Evolutionary conservation across 2,329 filamentous ascomycete species (phyloP), one percentile per base, ranked within the genome.

Genomic region (Fusarium fujikuroi): DNA sequence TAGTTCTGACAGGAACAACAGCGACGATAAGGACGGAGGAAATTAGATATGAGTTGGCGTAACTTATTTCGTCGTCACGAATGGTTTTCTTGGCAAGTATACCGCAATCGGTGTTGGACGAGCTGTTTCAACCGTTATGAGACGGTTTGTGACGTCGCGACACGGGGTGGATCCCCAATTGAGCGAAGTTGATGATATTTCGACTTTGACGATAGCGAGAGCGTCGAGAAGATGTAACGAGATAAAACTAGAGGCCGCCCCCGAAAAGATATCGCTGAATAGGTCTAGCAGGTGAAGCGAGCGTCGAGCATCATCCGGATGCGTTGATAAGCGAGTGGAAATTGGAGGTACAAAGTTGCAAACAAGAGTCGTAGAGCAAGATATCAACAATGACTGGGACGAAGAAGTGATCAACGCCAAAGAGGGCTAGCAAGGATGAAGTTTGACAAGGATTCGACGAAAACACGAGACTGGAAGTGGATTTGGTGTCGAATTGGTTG

Each of bases 301-400:
- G 67, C 63, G 74, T 74, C 57, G 63, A 61, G 73, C 73, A 76
- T 76, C 52, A 50, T 69, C 39, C 32, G 49, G 66, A 75, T 75
- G 66, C 73, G 50, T 30, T 30, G 30, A 30, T 47, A 52, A 70
- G 60, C 59, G 63, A 74, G 57, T 58, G 71, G 58, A 74, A 57
- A 53, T 53, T 39, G 37, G 39, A 43, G 34, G 39, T 49, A 52
- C 67, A 59, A 73, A 71, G 49, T 57, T 64, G 59, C 52, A 65
- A 64, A 64, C 56, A 56, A 74, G 42, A 53, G 40, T 61, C 47
- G 68, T 53, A 60, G 52, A 50, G 57, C 46, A 59, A 56, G 47
- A 63, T 60, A 72, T 59, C 56, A 53, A 44, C 34, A 32, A 68
- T 57, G 63, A 62, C 32, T 58, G 34, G 64, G 34, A 60, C 52